Percentiles rank a stretch among this genome's conserved stretches.
Evolutionary conservation across 2,329 filamentous ascomycete species (phyloP).

Genomic region (Sporothrix curviconia): DNA sequence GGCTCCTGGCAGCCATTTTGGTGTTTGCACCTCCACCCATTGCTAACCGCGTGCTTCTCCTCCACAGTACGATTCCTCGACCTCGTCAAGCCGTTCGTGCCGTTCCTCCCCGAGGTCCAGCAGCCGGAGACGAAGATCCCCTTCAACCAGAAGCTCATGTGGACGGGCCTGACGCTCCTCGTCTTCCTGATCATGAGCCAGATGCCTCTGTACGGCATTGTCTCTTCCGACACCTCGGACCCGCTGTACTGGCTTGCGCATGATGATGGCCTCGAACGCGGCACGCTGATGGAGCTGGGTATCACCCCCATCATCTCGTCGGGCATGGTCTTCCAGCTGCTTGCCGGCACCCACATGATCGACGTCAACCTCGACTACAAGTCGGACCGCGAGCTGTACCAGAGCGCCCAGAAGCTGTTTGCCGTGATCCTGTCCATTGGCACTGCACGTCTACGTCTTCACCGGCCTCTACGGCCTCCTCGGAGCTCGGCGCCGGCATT

Average conservation of each 20-base stretch:
- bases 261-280: conserved; percentile 99
- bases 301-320: conserved; percentile 99
- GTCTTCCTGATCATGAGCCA: conserved; percentile 99
- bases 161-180: conserved; percentile 87
- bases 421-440: conserved; percentile 97
- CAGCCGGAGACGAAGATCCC: conserved; percentile 97
- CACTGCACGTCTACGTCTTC: conserved; percentile 96
- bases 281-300: conserved; percentile 92
- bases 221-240: conserved; percentile 96
- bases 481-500: conserved; percentile 93
- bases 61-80: conserved; percentile 94
- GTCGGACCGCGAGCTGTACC: conserved; percentile 98
- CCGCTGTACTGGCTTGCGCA: conserved; percentile 98
- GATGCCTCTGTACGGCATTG: conserved; percentile 98
- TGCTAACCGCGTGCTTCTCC: not conserved
- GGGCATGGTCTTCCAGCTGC: conserved; percentile 99
- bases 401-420: conserved; percentile 98
- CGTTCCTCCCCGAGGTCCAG: conserved; percentile 98
- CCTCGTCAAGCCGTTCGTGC: conserved; percentile 98
- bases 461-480: conserved; percentile 96
- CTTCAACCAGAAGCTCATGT: conserved; percentile 98
- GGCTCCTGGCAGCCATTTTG: too few species aligned
- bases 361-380: conserved; percentile 99
- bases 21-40: not conserved
- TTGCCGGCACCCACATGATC: conserved; percentile 98